Evolutionary conservation across 768 basidiomycete genomes (phyloP).

Genomic region (Naganishia kalamii): DNA sequence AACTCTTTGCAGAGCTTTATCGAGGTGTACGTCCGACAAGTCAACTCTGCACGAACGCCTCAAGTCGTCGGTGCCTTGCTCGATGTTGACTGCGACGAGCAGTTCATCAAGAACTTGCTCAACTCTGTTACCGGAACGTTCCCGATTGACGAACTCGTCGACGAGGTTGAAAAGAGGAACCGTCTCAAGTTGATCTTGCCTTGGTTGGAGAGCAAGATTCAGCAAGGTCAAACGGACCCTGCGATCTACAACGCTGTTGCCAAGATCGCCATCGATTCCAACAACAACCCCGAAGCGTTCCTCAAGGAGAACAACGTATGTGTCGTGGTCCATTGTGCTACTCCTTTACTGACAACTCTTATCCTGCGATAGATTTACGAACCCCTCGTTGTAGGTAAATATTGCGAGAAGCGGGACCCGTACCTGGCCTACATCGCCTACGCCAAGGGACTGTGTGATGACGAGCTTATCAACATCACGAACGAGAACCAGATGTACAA

Average conservation of each 20-base stretch:
- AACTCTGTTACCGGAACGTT: conserved; percentile 93
- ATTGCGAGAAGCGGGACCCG: conserved; percentile 97
- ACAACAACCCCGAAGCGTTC: conserved; percentile 96
- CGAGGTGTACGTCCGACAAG: conserved; percentile 98
- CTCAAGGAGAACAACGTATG: conserved; percentile 96
- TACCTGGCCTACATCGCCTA: conserved; percentile 99
- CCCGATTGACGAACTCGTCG: conserved; percentile 94
- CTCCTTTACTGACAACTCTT: not conserved
- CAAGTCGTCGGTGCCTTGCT: conserved; percentile 94
- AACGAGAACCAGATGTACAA: conserved; percentile 99
- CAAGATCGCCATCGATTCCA: conserved; percentile 97
- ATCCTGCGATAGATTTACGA: conserved; percentile 69
- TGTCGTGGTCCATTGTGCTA: conserved; percentile 18
- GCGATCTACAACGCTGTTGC: conserved; percentile 94
- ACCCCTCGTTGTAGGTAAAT: conserved; percentile 93
- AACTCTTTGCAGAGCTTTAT: conserved; percentile 94
- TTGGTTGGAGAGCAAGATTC: conserved; percentile 90
- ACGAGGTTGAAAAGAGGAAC: conserved; percentile 94
- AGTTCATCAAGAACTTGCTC: conserved; percentile 86
- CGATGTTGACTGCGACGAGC: conserved; percentile 97
- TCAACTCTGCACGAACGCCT: conserved; percentile 93
- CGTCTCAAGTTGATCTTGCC: conserved; percentile 93
- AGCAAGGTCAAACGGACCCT: conserved; percentile 87
- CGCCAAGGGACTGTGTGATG: conserved; percentile 97
- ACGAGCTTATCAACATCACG: conserved; percentile 91